Percentiles rank a stretch among this genome's conserved stretches.
phyloP scores from a whole-genome alignment of 2,329 filamentous ascomycete species.

The Colletotrichum chrysophilum region DNA sequence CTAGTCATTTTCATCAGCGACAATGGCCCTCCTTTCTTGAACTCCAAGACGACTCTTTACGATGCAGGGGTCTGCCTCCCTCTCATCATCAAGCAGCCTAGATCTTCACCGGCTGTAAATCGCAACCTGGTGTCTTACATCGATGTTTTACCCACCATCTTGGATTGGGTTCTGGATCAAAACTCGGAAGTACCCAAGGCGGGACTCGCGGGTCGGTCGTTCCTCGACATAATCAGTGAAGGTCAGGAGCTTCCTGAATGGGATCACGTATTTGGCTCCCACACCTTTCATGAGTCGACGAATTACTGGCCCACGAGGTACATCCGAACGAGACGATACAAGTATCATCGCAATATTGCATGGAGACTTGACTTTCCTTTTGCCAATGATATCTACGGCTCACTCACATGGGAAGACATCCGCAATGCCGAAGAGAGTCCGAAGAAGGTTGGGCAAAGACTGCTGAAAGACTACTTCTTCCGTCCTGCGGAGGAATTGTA shows the following conservation, averaged over 20 bases:
- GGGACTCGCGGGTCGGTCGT: not conserved
- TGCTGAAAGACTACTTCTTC: not conserved
- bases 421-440: conserved; percentile 27
- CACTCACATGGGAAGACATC: conserved; percentile 47
- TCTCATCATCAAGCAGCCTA: not conserved
- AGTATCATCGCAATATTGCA: not conserved
- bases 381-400: conserved; percentile 49
- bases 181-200: accelerated
- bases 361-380: conserved; percentile 47
- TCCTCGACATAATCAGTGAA: not conserved
- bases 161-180: not conserved
- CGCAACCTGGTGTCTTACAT: not conserved
- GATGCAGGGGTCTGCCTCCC: conserved; percentile 30
- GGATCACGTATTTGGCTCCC: conserved; percentile 52
- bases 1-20: conserved; percentile 53
- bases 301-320: conserved; percentile 57
- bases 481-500: not conserved
- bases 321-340: conserved; percentile 37
- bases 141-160: not conserved
- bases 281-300: conserved; percentile 55
- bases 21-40: conserved; percentile 54
- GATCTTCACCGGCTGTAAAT: not conserved
- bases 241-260: conserved; percentile 25
- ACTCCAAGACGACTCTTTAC: conserved; percentile 56
- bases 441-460: conserved; percentile 8